Conservation (phyloP, 2,329 filamentous ascomycete species). For the Pestalotiopsis fici region DNA sequence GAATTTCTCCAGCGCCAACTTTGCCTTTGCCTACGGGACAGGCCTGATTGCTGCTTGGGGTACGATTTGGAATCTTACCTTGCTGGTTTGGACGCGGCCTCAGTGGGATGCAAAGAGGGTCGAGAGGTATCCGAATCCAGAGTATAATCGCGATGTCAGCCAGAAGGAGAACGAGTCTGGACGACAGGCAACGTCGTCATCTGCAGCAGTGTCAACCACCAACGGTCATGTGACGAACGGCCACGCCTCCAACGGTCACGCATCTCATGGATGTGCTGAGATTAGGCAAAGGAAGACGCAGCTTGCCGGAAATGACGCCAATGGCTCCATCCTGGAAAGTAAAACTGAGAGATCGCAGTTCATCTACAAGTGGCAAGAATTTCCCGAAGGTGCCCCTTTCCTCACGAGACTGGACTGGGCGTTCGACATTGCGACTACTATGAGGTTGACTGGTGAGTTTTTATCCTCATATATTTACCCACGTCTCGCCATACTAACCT, state of each 20-base stretch:
- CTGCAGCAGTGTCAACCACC: not conserved
- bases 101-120: constrained; percentile 59
- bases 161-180: not conserved
- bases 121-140: constrained; percentile 26
- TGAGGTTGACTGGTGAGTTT: constrained; percentile 53
- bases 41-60: constrained; percentile 54
- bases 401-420: constrained; percentile 55
- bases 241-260: not conserved
- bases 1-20: constrained; percentile 50
- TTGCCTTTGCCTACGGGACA: constrained; percentile 49
- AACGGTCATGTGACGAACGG: not conserved
- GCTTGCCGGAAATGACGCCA: not conserved
- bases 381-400: constrained; percentile 51
- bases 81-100: constrained; percentile 55
- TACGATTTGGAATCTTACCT: constrained; percentile 46
- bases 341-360: constrained; percentile 24
- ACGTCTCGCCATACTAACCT: not conserved
- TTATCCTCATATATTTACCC: not conserved
- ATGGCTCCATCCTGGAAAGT: too few species aligned
- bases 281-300: not conserved
- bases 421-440: constrained; percentile 53
- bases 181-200: not conserved
- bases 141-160: not conserved
- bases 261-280: not conserved
- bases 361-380: constrained; percentile 63